Base-by-base conservation (phyloP, 1,284 basidiomycete genomes). In the Puccinia brachypodii region DNA sequence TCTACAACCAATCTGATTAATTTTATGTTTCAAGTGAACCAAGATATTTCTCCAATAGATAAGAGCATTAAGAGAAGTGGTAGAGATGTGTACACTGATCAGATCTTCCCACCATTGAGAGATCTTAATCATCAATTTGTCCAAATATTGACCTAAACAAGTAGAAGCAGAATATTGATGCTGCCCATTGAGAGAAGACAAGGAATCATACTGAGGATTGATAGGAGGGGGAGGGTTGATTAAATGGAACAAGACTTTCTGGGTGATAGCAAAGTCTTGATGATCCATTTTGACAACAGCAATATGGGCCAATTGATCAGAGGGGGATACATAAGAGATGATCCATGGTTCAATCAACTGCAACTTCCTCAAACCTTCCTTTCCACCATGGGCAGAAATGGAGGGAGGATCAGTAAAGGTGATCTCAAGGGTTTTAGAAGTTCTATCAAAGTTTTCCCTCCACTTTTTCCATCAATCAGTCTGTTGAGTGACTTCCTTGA, bases 61-160 rank as follows among this genome's bases (percentile, higher is more conserved):
- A 16, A 50, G 36, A 8, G 28, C 3, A 40, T 66, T 14, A 42
- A 19, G n/a, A 13, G 14, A 25, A 44, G 9, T 22, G 13, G 14
- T 19, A 44, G 64, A 42, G 36, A 68, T 42, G 22, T 13, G 40
- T 68, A 42, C 44, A 8, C 42, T 16, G 53, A 79, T 60, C 1
- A 72, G 42, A 53, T 72, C 53, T 60, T 79, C 47, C 77, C 77
- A 79, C 64, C 64, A 79, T 56, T 40, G 40, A 8, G 72, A 1
- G 36, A 79, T 40, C 50, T 79, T 72, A 14, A 31, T 25, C 2
- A 79, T 50, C n/a, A n/a, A n/a, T 60, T 79, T 79, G 22, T 79
- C 77, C 25, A 79, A 79, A 25, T 79, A 66, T 79, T 79, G 77
- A 31, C 77, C 77, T n/a, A n/a, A n/a, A n/a, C n/a, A n/a, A n/a